Percentiles rank a stretch among this genome's conserved stretches.
These are phyloP conservation scores for Neonectria sp. DNA, from an alignment of 2,329 filamentous ascomycete species.

Conservation along the genomic window DNA sequence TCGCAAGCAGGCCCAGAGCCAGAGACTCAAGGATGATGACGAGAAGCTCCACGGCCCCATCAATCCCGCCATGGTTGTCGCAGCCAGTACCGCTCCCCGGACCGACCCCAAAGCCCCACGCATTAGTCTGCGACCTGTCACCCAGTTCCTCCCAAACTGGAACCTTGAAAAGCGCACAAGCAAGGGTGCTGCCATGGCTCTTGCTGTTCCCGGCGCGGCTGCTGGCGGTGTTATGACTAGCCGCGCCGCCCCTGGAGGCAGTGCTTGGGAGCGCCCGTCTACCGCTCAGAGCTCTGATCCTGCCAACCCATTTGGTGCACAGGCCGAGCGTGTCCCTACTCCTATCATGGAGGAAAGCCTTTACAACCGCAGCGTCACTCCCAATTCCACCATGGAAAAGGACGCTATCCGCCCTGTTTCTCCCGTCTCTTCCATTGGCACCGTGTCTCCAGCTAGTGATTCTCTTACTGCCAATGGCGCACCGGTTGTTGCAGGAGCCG, in stretches of 20 bases:
- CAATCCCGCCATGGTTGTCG: slow-evolving; percentile 51
- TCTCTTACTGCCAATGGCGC: slow-evolving; percentile 57
- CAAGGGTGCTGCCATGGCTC: slow-evolving; percentile 62
- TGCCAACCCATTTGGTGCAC: slow-evolving; percentile 80
- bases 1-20: slow-evolving; percentile 74
- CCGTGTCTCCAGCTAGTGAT: not conserved
- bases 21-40: slow-evolving; percentile 69
- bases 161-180: slow-evolving; percentile 65
- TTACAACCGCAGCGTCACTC: slow-evolving; percentile 43
- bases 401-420: slow-evolving; percentile 9
- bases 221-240: slow-evolving; percentile 38
- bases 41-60: slow-evolving; percentile 71
- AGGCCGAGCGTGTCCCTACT: slow-evolving; percentile 66
- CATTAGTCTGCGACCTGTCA: slow-evolving; percentile 87
- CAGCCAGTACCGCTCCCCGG: slow-evolving; percentile 43
- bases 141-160: slow-evolving; percentile 82
- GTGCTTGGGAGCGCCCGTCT: slow-evolving; percentile 65
- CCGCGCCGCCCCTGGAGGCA: slow-evolving; percentile 52
- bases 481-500: slow-evolving; percentile 47
- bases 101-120: slow-evolving; percentile 76
- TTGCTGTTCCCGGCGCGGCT: slow-evolving; percentile 50
- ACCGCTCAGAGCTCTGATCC: slow-evolving; percentile 65
- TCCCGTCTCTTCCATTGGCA: slow-evolving; percentile 19
- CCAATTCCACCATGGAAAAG: slow-evolving; percentile 54
- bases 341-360: slow-evolving; percentile 56